A percentile compares a stretch with the other conserved stretches of the same genome.
phyloP scores from a whole-genome alignment of 768 basidiomycete genomes.

The Collybia sordida region DNA sequence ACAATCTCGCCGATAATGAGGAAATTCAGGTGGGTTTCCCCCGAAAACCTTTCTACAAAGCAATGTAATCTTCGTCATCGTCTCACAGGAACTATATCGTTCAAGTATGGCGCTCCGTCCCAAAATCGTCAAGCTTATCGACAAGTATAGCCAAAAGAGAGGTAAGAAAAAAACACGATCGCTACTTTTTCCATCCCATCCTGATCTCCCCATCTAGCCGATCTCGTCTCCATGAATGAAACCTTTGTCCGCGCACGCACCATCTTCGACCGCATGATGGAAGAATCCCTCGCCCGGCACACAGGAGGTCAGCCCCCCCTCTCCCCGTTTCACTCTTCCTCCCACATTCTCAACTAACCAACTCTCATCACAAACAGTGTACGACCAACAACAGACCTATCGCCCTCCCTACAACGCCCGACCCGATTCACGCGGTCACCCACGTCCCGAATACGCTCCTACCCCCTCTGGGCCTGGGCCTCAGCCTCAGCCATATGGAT shows the following conservation, averaged over 20 bases:
- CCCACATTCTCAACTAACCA: not conserved
- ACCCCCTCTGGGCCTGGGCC: not conserved
- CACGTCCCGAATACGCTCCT: not conserved
- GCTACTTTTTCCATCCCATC: not conserved
- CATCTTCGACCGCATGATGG: conserved; percentile 94
- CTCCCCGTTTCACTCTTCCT: not conserved
- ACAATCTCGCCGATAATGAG: conserved; percentile 88
- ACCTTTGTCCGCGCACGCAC: conserved; percentile 86
- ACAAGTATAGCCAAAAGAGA: conserved; percentile 96
- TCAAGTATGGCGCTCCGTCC: conserved; percentile 87
- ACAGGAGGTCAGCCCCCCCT: conserved; percentile 47
- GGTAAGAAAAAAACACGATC: conserved; percentile 47
- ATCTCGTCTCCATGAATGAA: conserved; percentile 93
- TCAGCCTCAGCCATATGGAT: conserved; percentile 43
- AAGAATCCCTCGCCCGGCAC: conserved; percentile 80
- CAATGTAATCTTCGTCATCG: not conserved
- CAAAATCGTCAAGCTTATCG: conserved; percentile 94
- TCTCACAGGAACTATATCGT: conserved; percentile 79
- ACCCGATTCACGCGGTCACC: conserved; percentile 19
- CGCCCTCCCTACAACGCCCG: conserved; percentile 10
- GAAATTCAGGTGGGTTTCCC: conserved; percentile 67
- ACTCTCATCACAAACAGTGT: conserved; percentile 35
- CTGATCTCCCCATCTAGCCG: conserved; percentile 50
- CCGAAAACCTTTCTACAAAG: conserved; percentile 3
- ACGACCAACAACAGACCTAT: conserved; percentile 43